A percentile compares a stretch with the other conserved stretches of the same genome.
Conservation (phyloP, 768 basidiomycete genomes). For the Dentipellis sp. region DNA sequence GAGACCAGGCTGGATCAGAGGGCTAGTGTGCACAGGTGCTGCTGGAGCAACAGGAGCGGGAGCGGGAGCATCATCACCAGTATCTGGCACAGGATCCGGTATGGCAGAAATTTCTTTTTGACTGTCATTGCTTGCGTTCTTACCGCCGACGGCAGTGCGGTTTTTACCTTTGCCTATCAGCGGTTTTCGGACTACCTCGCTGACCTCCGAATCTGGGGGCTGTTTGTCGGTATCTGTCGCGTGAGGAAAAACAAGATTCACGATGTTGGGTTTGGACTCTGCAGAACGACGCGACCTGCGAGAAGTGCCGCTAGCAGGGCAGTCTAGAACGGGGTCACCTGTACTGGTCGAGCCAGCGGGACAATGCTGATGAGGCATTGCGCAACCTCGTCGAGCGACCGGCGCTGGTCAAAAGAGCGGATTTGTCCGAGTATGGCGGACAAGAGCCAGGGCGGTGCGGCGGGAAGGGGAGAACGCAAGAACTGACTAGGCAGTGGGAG, state of each 20-base stretch:
- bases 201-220: background rate
- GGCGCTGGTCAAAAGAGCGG: background rate
- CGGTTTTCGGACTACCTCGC: background rate
- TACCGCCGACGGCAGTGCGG: background rate
- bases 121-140: slow-evolving; percentile 5
- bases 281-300: background rate
- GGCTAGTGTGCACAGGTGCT: slow-evolving; percentile 17
- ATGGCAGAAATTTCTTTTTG: slow-evolving; percentile 29
- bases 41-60: background rate
- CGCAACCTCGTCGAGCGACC: background rate
- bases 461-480: background rate
- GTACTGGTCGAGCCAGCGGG: no score
- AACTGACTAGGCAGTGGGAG: background rate
- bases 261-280: background rate
- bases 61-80: slow-evolving; percentile 17
- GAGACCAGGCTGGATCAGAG: slow-evolving; percentile 15
- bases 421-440: background rate
- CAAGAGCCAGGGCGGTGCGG: background rate
- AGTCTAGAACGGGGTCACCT: background rate
- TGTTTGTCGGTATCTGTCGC: slow-evolving; percentile 1
- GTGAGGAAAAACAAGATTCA: slow-evolving; percentile 9
- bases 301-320: background rate
- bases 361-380: background rate
- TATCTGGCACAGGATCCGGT: slow-evolving; percentile 43
- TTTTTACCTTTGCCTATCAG: background rate